phyloP scores from a whole-genome alignment of 352 stramenopile genomes.

The Proteromonas lacertae region DNA sequence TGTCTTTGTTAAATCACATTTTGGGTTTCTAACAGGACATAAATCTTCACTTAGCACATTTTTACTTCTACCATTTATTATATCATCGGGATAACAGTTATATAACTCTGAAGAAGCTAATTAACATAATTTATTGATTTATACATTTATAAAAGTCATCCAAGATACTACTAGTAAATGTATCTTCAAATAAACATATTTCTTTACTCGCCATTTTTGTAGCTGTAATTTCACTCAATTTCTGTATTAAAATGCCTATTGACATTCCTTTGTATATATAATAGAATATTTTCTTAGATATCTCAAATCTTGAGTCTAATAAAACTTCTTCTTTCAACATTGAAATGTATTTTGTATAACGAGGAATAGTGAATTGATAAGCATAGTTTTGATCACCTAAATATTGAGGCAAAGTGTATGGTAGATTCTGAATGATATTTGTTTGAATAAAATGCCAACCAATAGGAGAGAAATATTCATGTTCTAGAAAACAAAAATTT shows the following conservation, averaged over 20 bases:
- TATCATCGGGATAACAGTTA: slow-evolving; percentile 17
- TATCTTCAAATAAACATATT: slow-evolving; percentile 19
- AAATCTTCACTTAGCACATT: slow-evolving; percentile 14
- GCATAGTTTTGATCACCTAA: slow-evolving; percentile 32
- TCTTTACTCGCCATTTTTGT: slow-evolving; percentile 32
- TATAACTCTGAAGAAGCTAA: slow-evolving; percentile 53
- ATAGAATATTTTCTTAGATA: slow-evolving; percentile 54
- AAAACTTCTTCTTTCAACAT: slow-evolving; percentile 40
- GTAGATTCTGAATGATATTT: slow-evolving; percentile 50
- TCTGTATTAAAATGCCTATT: slow-evolving; percentile 61
- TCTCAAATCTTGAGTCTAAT: slow-evolving; percentile 37
- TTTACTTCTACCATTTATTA: slow-evolving; percentile 15
- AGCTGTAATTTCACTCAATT: slow-evolving; percentile 41
- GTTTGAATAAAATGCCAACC: slow-evolving; percentile 29
- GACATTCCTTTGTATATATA: no score
- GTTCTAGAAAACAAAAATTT: slow-evolving; percentile 27
- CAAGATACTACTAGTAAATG: slow-evolving; percentile 76
- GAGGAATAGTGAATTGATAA: slow-evolving; percentile 42
- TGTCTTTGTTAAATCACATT: slow-evolving; percentile 35
- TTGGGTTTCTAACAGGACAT: slow-evolving; percentile 32
- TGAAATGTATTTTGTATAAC: slow-evolving; percentile 54
- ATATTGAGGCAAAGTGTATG: slow-evolving; percentile 35
- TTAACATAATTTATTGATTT: slow-evolving; percentile 50
- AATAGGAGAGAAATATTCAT: slow-evolving; percentile 52
- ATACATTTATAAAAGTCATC: slow-evolving; percentile 58